Evolutionary conservation across 2,329 filamentous ascomycete species (phyloP), one percentile per base, ranked within the genome.

Genomic region (Geosmithia morbida): DNA sequence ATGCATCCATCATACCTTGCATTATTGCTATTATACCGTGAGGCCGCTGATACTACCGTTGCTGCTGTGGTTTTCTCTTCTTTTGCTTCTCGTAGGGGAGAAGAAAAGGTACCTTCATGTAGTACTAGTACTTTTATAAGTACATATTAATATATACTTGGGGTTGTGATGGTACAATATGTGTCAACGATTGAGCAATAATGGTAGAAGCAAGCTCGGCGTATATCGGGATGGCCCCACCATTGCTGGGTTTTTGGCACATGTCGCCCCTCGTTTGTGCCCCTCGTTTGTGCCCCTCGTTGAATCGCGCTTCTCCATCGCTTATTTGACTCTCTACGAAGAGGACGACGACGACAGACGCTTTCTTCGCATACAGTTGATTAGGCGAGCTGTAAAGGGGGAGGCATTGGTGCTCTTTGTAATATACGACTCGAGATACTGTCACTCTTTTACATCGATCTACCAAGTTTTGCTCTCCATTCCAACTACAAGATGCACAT

Each of bases 401-500:
- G 33, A 37, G 10, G 11, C 29, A 30, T n/a, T n/a, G n/a, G n/a
- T n/a, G n/a, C n/a, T 26, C 22, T 26, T 26, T 26, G 4, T 26
- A 26, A 26, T 26, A 26, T 5, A 26, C 22, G 22, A 26, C 22
- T 26, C 22, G 22, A 26, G 22, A 4, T 26, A 5, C 22, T 26
- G 4, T 26, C 8, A 5, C 22, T 26, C 22, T 26, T 26, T 26
- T 26, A 26, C 33, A 37, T 37, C 33, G 13, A 13, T 37, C 33
- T 7, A 13, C 13, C 33, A 37, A 11, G 11, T 37, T 37, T 11
- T 11, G 3, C 33, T 37, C 33, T 16, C 33, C 33, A 11, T 16
- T 30, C 29, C 29, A 11, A 11, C 3, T 6, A 5, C 33, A 37
- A 37, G 33, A 79, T 80, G 76, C 76, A 80, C 57, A 79, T 80